Evolutionary conservation across 352 stramenopile genomes (phyloP).

Genomic region (Phytophthora foliorum): DNA sequence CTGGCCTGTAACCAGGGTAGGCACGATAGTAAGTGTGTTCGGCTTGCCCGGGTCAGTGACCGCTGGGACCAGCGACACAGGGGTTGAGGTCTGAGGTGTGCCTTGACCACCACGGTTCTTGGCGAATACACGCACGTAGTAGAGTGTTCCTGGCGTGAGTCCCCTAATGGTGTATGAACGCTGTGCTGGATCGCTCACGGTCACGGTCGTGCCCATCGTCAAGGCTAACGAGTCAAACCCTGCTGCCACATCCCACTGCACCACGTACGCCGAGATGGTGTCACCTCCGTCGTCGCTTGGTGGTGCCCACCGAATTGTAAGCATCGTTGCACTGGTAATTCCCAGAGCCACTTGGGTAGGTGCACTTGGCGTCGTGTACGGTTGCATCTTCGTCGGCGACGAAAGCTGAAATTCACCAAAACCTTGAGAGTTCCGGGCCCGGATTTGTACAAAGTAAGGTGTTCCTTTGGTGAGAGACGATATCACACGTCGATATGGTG

Average conservation of each 20-base stretch:
- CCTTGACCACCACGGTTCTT: slow-evolving; percentile 66
- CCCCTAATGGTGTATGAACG: slow-evolving; percentile 82
- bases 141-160: slow-evolving; percentile 82
- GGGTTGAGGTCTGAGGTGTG: slow-evolving; percentile 64
- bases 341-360: slow-evolving; percentile 87
- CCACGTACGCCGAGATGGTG: slow-evolving; percentile 85
- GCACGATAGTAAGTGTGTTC: slow-evolving; percentile 44
- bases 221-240: slow-evolving; percentile 89
- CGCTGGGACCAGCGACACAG: slow-evolving; percentile 55
- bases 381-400: slow-evolving; percentile 89
- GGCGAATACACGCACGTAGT: slow-evolving; percentile 93
- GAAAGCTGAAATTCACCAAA: slow-evolving; percentile 84
- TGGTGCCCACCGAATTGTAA: slow-evolving; percentile 89
- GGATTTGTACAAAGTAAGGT: slow-evolving; percentile 77
- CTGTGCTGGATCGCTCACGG: slow-evolving; percentile 62
- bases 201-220: slow-evolving; percentile 65
- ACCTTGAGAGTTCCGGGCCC: slow-evolving; percentile 76
- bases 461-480: slow-evolving; percentile 69
- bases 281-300: slow-evolving; percentile 92
- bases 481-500: slow-evolving; percentile 68
- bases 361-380: slow-evolving; percentile 90
- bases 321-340: slow-evolving; percentile 89
- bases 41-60: slow-evolving; percentile 75
- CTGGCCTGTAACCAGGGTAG: slow-evolving; percentile 41
- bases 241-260: slow-evolving; percentile 95